Base-by-base conservation (phyloP, 2,329 filamentous ascomycete genomes). In the Byssoonygena ceratinophila region DNA sequence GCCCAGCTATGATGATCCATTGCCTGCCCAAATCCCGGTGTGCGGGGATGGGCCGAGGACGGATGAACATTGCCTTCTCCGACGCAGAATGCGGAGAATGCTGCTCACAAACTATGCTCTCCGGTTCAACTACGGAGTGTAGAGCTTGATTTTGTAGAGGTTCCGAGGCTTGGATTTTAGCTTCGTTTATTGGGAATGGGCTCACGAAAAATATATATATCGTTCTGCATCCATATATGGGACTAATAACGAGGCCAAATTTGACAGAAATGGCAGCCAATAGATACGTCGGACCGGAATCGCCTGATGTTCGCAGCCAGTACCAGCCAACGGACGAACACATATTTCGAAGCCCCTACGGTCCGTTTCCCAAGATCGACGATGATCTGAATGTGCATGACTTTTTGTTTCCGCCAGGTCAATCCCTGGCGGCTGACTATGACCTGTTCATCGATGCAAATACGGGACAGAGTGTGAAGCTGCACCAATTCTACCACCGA, bases 391-490 rank as follows among this genome's bases (percentile, higher is more conserved):
- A 53, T 16, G 14, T 55, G 20, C 54, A 55, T 43, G 50, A 55
- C 4, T 55, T 53, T 29, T 41, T 46, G 23, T 55, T 55, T 27
- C 54, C 51, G 8, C 54, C 32, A 25, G 25, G 44, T 22, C 43
- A 51, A 8, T 40, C 51, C 9, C 25, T 55, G 27, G 25, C 8
- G 11, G 31, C 45, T 2, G 54, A 55, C 41, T 52, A 55, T 23
- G 54, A 53, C 31, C 54, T 53, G 6, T 55, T 51, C 41, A 53
- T 55, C 22, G 54, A 55, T 39, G 54, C 31, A n/a, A 27, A 39
- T 25, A 51, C 40, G 4, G 46, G 36, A 12, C 47, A 25, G 3
- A 45, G 34, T 9, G 40, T 55, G 8, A 50, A 46, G 1, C 16
- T 55, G 20, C 51, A 55, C 18, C 54, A 55, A 20, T 55, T 55